phyloP scores from a whole-genome alignment of 176 grass and related monocot species.

The Rhynchospora breviuscula region DNA sequence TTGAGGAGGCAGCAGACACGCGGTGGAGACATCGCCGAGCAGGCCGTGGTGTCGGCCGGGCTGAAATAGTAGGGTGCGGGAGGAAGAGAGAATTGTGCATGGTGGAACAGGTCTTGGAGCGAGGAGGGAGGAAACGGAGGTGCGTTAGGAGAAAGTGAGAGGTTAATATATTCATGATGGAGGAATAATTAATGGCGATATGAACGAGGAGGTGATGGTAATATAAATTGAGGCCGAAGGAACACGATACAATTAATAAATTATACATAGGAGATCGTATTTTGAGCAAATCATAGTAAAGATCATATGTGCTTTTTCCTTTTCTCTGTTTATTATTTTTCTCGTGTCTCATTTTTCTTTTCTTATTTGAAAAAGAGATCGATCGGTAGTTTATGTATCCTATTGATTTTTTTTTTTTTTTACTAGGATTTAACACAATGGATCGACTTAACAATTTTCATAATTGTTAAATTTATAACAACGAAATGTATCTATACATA shows the following conservation, averaged over 20 bases:
- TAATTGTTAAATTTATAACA: background rate
- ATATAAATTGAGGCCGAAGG: background rate
- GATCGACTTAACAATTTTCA: too few species aligned
- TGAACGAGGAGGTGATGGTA: slow-evolving; percentile 1
- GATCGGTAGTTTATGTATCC: too few species aligned
- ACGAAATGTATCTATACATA: background rate
- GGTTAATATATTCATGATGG: background rate
- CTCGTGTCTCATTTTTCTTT: background rate
- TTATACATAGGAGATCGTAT: background rate
- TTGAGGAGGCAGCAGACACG: background rate
- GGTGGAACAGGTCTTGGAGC: background rate
- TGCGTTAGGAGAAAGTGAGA: background rate
- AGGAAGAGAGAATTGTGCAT: slow-evolving; percentile 14
- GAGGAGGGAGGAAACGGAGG: background rate
- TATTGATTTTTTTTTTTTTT: background rate
- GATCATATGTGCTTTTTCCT: background rate
- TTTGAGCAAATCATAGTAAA: background rate
- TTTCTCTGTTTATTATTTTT: background rate
- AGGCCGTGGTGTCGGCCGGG: background rate
- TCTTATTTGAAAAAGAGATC: background rate
- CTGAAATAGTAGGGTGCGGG: background rate
- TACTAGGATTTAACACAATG: too few species aligned
- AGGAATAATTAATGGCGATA: slow-evolving; percentile 6
- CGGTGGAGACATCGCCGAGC: background rate
- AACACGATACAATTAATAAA: background rate